Evolutionary conservation across 805 yeast species (phyloP), one percentile per base, ranked within the genome.

Genomic region (Starmerella cellae): DNA sequence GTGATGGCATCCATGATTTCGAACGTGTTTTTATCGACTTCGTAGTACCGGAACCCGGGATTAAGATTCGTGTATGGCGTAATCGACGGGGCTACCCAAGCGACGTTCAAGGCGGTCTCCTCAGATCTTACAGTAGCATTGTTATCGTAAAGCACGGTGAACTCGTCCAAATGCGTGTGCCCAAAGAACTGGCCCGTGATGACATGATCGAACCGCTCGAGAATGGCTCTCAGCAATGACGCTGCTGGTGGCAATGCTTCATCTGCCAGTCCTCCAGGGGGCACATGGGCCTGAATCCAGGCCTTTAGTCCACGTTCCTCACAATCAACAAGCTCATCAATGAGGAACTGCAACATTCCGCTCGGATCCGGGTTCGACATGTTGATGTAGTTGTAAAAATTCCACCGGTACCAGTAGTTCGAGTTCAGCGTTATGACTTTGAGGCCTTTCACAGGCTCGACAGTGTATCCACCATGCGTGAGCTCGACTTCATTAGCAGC

Each of bases 251-350:
- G 84, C 37, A 79, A 60, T 16, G 78, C 69, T 50, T 76, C 81
- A 47, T 62, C 67, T n/a, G 70, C 65, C 20, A 70, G 61, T 3
- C 63, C 62, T 5, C 61, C 61, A 13, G 68, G 65, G 35, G 87
- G 83, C 42, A 79, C 73, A 56, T 79, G 85, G 18, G 80, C 74
- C 51, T 76, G 66, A 44, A 79, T 66, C 85, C 85, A 79, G n/a
- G 75, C 85, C 53, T 79, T 64, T 58, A 77, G 75, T 38, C 71
- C 73, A 8, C 62, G 63, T 28, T 52, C 44, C 58, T 79, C 85
- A 48, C 78, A 67, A 38, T 68, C 77, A n/a, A 70, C 57, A 39
- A 79, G 63, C 60, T 79, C 84, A 41, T 72, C 68, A 38, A 75
- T 68, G 46, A 79, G 59, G 55, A 77, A 79, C 49, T 70, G 60